Evolutionary conservation across 768 basidiomycete genomes (phyloP).

Genomic region (Mycena venus): DNA sequence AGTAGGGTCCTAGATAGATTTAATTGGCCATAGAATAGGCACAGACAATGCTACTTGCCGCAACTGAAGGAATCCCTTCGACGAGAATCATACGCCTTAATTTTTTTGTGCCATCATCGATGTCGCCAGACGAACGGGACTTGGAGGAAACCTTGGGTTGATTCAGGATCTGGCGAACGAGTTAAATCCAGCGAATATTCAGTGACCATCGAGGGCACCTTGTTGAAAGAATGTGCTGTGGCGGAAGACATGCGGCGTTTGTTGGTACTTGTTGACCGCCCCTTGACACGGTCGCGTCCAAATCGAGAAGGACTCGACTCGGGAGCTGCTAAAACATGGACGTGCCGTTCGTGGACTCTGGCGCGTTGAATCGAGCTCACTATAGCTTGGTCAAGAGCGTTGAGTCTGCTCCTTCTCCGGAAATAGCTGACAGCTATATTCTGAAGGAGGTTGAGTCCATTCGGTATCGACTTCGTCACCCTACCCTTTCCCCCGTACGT

Average conservation of each 20-base stretch:
- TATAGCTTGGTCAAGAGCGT: slow-evolving; percentile 82
- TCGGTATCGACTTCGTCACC: slow-evolving; percentile 64
- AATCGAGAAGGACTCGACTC: slow-evolving; percentile 3
- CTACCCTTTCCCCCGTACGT: slow-evolving; percentile 69
- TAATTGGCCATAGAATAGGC: not conserved
- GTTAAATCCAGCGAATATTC: not conserved
- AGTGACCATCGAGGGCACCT: slow-evolving; percentile 39
- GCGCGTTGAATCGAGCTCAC: slow-evolving; percentile 81
- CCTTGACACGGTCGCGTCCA: not conserved
- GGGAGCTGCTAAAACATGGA: slow-evolving; percentile 63
- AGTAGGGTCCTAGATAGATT: slow-evolving; percentile 73
- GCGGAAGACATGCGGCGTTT: slow-evolving; percentile 41
- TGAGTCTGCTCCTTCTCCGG: slow-evolving; percentile 70
- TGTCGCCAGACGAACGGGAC: slow-evolving; percentile 70
- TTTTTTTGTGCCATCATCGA: slow-evolving; percentile 88
- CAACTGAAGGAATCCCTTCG: slow-evolving; percentile 87
- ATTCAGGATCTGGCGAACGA: slow-evolving; percentile 66
- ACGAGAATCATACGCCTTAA: slow-evolving; percentile 89
- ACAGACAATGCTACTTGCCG: slow-evolving; percentile 53
- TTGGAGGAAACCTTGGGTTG: slow-evolving; percentile 77
- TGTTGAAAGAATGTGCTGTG: slow-evolving; percentile 83
- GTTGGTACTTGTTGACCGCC: not conserved
- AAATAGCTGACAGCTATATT: slow-evolving; percentile 73
- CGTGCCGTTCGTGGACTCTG: slow-evolving; percentile 82
- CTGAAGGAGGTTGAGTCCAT: slow-evolving; percentile 70